Conservation (phyloP, 768 basidiomycete species). For the Lactarius sanguifluus region DNA sequence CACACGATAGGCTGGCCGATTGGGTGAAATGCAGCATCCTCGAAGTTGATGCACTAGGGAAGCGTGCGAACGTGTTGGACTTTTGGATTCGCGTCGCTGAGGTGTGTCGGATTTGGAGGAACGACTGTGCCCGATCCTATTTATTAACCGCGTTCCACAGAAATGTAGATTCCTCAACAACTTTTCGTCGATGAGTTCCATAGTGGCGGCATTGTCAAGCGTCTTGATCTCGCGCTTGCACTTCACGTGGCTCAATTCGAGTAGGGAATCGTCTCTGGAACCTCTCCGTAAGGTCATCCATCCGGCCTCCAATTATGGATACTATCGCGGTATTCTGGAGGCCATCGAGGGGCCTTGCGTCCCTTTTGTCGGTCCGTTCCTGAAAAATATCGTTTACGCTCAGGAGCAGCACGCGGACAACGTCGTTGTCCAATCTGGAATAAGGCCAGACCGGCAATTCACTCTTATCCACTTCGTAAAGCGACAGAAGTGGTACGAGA, state of each 20-base stretch:
- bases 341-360: constrained; percentile 52
- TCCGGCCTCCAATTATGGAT: constrained; percentile 56
- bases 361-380: constrained; percentile 65
- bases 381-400: constrained; percentile 59
- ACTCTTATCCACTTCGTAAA: constrained; percentile 52
- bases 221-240: constrained; percentile 55
- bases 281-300: constrained; percentile 56
- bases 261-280: constrained; percentile 51
- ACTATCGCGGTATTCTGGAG: constrained; percentile 51
- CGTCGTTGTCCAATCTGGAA: constrained; percentile 29
- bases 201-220: constrained; percentile 62
- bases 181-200: constrained; percentile 65
- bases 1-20: constrained; percentile 58
- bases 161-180: constrained; percentile 66
- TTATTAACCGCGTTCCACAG: constrained; percentile 38
- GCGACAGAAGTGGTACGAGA: constrained; percentile 57
- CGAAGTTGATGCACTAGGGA: constrained; percentile 48
- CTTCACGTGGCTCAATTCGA: constrained; percentile 66
- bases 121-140: neutral
- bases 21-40: constrained; percentile 72
- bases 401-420: constrained; percentile 50
- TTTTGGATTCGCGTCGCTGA: constrained; percentile 80
- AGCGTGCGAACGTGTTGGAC: constrained; percentile 59
- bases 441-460: constrained; percentile 23
- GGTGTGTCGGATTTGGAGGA: constrained; percentile 42